Percentiles rank a stretch among this genome's conserved stretches.
phyloP scores from a whole-genome alignment of 2,329 filamentous ascomycete species.

The Thielaviopsis euricoi region DNA sequence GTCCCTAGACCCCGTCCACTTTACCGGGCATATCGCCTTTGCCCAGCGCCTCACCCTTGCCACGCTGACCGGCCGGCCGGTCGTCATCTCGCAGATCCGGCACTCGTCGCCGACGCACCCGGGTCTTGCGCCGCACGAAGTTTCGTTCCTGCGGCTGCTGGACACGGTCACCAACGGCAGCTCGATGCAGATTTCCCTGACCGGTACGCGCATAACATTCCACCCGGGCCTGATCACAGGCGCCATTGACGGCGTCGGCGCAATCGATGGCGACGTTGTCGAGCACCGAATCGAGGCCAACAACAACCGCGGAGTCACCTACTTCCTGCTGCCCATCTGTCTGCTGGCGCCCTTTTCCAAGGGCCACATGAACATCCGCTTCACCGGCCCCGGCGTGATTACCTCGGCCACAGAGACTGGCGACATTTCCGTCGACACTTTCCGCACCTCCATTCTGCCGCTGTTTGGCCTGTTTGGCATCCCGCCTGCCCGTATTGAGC shows the following conservation, averaged over 20 bases:
- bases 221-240: constrained; percentile 86
- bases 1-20: constrained; percentile 40
- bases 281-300: constrained; percentile 63
- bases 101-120: constrained; percentile 71
- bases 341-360: constrained; percentile 89
- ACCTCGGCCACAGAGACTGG: constrained; percentile 69
- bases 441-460: constrained; percentile 82
- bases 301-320: constrained; percentile 69
- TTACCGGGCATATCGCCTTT: constrained; percentile 73
- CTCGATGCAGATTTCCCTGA: constrained; percentile 89
- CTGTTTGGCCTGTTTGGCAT: constrained; percentile 86
- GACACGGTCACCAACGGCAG: constrained; percentile 92
- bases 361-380: constrained; percentile 72
- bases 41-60: constrained; percentile 73
- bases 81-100: constrained; percentile 91
- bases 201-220: constrained; percentile 83
- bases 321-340: constrained; percentile 80
- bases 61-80: constrained; percentile 73
- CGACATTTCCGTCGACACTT: constrained; percentile 82
- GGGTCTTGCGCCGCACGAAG: constrained; percentile 79
- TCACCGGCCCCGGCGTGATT: constrained; percentile 83
- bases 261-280: constrained; percentile 55
- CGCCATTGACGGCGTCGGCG: constrained; percentile 58
- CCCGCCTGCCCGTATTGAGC: constrained; percentile 58
- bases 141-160: constrained; percentile 88